Base-by-base conservation (phyloP, 2,329 filamentous ascomycete species). In the Microcyclospora tardicrescens region DNA sequence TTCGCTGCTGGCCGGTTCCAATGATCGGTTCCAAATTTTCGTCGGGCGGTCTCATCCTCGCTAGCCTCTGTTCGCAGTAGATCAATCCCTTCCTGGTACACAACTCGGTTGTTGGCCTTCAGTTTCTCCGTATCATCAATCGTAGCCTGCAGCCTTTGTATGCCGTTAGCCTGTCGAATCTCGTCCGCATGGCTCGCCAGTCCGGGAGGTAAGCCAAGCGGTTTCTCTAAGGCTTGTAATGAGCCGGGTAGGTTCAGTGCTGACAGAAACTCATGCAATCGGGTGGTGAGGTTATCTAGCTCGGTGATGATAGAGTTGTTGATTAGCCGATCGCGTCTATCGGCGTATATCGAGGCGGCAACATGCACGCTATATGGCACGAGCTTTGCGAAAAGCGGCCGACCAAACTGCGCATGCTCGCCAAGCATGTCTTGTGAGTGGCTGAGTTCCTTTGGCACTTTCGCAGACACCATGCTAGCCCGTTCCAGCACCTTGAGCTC, bases 301-400 rank as follows among this genome's bases (percentile, higher is more conserved):
- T 93, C 81, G 16, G 81, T 78, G 35, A 95, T 81, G 27, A 96
- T 84, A 36, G 76, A 83, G 48, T 84, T 82, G 55, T 91, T 93
- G 33, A 98, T 80, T 41, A 94, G 67, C n/a, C 86, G 75, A 58
- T 98, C 87, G 41, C 87, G 73, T 11, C 87, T 75, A 56, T 96
- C 87, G 39, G 86, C 86, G 55, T 98, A 98, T 28, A 96, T 94
- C 35, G 85, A 94, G 1, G 87, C 84, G 6, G 91, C 91, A 35
- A 96, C 75, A 54, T 98, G 91, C 0, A 96, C 91, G 0, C 87
- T 86, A 57, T 95, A 96, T 0, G 91, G 91, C 0, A 98, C 91
- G 2, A 98, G 71, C 51, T 89, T 91, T 2, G 83, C 77, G 57
- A 98, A 96, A 0, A 98, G 64, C 0, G 86, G 83, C 15, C 78